A percentile compares a stretch with the other conserved stretches of the same genome.
These are phyloP conservation scores for Amphibolis antarctica DNA, from an alignment of 106 monocot species.

Conservation along the genomic window DNA sequence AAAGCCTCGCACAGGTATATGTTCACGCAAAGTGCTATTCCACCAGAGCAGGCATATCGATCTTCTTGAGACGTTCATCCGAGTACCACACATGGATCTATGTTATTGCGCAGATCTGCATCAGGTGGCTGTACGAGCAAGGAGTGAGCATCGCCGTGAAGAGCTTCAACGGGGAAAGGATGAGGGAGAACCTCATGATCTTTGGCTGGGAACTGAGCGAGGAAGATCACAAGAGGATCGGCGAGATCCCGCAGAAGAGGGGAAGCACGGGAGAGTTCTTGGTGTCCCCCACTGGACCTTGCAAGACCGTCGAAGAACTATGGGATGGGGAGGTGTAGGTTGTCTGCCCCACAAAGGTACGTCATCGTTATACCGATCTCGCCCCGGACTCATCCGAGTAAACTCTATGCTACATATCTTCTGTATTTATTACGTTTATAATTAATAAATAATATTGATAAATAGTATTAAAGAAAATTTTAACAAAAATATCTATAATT, in stretches of 20 bases:
- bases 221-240: conserved; percentile 5
- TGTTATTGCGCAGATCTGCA: not conserved
- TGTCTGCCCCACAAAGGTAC: too few relatives aligned
- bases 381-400: too few relatives aligned
- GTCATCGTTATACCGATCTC: too few relatives aligned
- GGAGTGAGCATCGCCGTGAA: not conserved
- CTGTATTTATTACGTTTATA: too few relatives aligned
- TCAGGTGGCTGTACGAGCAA: conserved; percentile 13
- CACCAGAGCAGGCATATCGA: not conserved
- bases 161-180: conserved; percentile 14
- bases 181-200: conserved; percentile 15
- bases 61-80: not conserved
- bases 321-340: conserved; percentile 12
- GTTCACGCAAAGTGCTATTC: not conserved
- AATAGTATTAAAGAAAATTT: too few relatives aligned
- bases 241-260: conserved; percentile 7
- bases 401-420: too few relatives aligned
- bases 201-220: conserved; percentile 16
- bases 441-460: too few relatives aligned
- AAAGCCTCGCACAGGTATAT: conserved; percentile 10
- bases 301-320: conserved; percentile 8
- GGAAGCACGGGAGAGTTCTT: not conserved
- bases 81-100: not conserved
- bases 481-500: too few relatives aligned
- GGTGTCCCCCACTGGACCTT: not conserved